Evolutionary conservation across 2,329 filamentous ascomycete genomes (phyloP), one percentile per base, ranked within the genome.

Genomic region (Gyromitra esculenta): DNA sequence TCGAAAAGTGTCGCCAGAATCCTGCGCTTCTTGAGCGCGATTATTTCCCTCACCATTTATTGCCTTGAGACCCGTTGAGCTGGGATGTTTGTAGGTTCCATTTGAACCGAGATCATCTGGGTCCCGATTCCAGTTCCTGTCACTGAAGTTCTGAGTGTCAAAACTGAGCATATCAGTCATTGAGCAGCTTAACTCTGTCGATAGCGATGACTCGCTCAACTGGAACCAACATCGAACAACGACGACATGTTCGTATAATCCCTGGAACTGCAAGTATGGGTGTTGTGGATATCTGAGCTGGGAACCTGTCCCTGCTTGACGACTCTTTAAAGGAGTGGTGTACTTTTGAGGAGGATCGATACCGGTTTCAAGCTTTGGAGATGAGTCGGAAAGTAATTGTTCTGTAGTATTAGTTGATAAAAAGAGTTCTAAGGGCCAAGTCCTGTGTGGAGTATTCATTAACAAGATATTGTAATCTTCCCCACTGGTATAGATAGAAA

Each of bases 201-300:
- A 50, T 5, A 25, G 21, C 5, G 25, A n/a, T 35, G 45, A 48
- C 11, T 70, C 54, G 1, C 65, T 43, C 13, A 59, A 31, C 1
- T 64, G 39, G 50, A 70, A 75, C 72, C 72, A 75, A 25, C 72
- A 75, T 6, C 54, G 52, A 4, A 75, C 9, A 8, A 41, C 41
- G 7, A 31, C 4, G 13, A 15, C 39, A 11, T 15, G 31, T 21
- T 54, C 65, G 25, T 3, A 56, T 1, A 52, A 35, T 1, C 41
- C 59, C 8, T 43, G 68, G 13, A 31, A 15, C 13, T 43, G 25
- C n/a, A 9, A 8, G 8, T 60, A 39, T n/a, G 1, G 15, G 3
- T 2, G 43, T n/a, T 13, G 25, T 7, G 1, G 7, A 15, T 1
- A 1, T 5, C 11, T 18, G 8, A 18, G 9, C 7, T 5, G 1